Evolutionary conservation across 106 monocot species (phyloP), one percentile per base, ranked within the genome.

Genomic region (Amphibolis antarctica): DNA sequence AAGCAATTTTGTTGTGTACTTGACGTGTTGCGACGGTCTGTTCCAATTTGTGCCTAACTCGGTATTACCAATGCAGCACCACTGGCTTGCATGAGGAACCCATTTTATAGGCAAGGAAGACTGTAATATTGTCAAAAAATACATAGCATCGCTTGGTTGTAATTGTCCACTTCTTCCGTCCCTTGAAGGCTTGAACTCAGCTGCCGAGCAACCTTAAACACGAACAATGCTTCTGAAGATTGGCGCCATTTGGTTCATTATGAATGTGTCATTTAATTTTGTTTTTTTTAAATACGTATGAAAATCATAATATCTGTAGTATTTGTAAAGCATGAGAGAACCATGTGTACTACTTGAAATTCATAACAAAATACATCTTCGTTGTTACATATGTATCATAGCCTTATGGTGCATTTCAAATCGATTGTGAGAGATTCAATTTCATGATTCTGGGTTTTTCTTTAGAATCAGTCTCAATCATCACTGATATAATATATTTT

Each of bases 71-170:
- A 15, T 67, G 66, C 66, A 67, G 66, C 26, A 67, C 55, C 3
- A 67, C 54, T 1, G 31, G n/a, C 42, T 20, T 42, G 53, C 66
- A 55, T 15, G 66, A 55, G 11, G 66, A 55, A 15, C 28, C 44
- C 15, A 64, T 47, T 17, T 17, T 64, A 43, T n/a, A 64, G 17
- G 18, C 48, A 17, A 47, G 64, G 42, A 64, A 31, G 31, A 3
- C 31, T 10, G 20, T 23, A 22, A 7, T 55, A 4, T 1, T 26
- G 55, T 5, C 55, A 1, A 55, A 55, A 55, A 55, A 55, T 26
- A 3, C 55, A 55, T 55, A 55, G 13, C 22, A 49, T 3, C 3
- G n/a, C 14, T 49, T 49, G 13, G n/a, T 17, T 15, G 17, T 49
- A 0, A 19, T 15, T 14, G 3, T 7, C 18, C 3, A 49, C 48